Evolutionary conservation across 1,284 basidiomycete species (phyloP).

Genomic region (Cutaneotrichosporon arboriforme): DNA sequence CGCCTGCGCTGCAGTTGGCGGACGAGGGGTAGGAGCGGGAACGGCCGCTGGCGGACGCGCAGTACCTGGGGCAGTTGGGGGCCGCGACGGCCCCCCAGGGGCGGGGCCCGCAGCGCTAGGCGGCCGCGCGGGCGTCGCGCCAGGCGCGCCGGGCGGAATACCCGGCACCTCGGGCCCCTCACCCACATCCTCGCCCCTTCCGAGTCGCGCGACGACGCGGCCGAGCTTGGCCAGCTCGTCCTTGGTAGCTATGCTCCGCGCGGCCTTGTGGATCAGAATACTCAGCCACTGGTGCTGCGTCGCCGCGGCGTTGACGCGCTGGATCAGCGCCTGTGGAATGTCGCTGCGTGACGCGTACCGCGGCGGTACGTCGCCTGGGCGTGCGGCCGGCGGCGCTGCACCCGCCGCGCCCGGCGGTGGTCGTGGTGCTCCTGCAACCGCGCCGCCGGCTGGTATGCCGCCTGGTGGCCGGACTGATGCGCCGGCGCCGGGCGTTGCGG

Average conservation of each 20-base stretch:
- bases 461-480: no score
- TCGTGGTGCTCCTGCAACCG: no score
- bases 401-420: neutral
- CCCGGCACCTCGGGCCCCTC: conserved; percentile 18
- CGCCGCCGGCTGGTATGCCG: no score
- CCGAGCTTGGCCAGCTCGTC: conserved; percentile 42
- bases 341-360: conserved; percentile 15
- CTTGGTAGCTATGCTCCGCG: conserved; percentile 37
- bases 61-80: neutral
- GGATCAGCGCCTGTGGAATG: conserved; percentile 32
- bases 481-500: no score
- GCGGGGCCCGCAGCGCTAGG: conserved; percentile 2
- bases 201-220: conserved; percentile 34
- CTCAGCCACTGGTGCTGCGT: conserved; percentile 39
- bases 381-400: neutral
- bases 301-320: conserved; percentile 41
- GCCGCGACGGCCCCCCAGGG: no score
- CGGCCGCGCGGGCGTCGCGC: neutral
- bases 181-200: conserved; percentile 28
- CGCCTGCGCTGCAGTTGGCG: neutral
- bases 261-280: conserved; percentile 44
- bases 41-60: neutral
- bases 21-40: neutral
- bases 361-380: neutral
- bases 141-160: neutral